Conservation (phyloP, 805 yeast genomes). For the Ogataea pignaliae region DNA sequence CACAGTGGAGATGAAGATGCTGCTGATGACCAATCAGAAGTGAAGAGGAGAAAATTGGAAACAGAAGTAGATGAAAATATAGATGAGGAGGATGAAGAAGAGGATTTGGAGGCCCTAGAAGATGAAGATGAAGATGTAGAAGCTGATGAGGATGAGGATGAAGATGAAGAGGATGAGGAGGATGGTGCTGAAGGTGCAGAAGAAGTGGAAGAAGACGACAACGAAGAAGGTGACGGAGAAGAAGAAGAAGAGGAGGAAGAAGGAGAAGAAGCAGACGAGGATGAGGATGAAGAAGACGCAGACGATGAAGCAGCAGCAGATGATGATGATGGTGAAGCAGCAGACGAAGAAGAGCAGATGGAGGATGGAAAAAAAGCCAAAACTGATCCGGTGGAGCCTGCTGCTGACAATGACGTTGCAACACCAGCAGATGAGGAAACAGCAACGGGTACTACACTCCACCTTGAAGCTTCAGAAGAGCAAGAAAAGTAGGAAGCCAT, state of each 20-base stretch:
- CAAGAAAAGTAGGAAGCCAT: no score
- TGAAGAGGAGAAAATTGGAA: slow-evolving; percentile 12
- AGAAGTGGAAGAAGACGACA: slow-evolving; percentile 22
- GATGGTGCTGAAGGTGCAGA: slow-evolving; percentile 18
- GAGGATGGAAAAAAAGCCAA: slow-evolving; percentile 5
- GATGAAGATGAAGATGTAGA: slow-evolving; percentile 42
- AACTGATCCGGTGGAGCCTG: background rate
- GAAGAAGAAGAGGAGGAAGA: slow-evolving; percentile 20
- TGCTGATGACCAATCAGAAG: slow-evolving; percentile 17
- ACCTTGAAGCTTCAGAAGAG: no score
- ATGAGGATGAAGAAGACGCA: slow-evolving; percentile 22
- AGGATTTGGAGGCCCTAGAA: slow-evolving; percentile 34
- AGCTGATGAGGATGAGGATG: slow-evolving; percentile 36
- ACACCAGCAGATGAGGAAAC: slow-evolving; percentile 1
- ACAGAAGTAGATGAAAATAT: slow-evolving; percentile 18
- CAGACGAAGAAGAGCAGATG: slow-evolving; percentile 8
- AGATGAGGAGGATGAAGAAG: slow-evolving; percentile 40
- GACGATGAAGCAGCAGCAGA: slow-evolving; percentile 12
- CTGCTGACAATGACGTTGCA: background rate
- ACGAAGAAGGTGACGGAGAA: slow-evolving; percentile 28
- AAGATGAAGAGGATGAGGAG: slow-evolving; percentile 25
- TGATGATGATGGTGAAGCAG: slow-evolving; percentile 7
- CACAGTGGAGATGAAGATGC: background rate
- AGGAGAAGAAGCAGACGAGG: slow-evolving; percentile 22
- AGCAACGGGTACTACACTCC: no score